Evolutionary conservation across 2,329 filamentous ascomycete species (phyloP), one percentile per base, ranked within the genome.

Genomic region (Diaporthe citri): DNA sequence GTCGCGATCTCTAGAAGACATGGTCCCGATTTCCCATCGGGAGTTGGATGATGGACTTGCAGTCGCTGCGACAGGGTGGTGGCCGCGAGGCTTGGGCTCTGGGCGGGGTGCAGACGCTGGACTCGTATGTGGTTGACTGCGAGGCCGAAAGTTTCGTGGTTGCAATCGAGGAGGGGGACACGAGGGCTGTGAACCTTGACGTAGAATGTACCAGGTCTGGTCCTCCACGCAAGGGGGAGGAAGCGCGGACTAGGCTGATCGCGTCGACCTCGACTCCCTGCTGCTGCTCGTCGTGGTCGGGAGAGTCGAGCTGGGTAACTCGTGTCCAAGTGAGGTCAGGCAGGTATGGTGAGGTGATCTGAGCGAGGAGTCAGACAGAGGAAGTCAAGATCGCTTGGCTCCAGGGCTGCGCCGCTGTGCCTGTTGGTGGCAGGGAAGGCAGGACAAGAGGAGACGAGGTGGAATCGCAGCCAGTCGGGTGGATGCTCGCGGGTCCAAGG

Each of bases 1-100:
- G 74, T 76, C 78, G 46, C 75, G 74, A 4, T 80, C 78, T 71
- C 77, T 77, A 48, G 74, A 60, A 66, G 76, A 66, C 76, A 77
- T 77, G 52, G 36, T 73, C 34, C 43, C 52, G n/a, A 31, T 71
- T 71, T 74, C 73, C 70, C 75, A 76, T 76, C 31, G 71, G 69
- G 60, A 56, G 64, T 55, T 55, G 28, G 52, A 51, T 28, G 51
- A 39, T 43, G 56, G 52, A 59, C 48, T 55, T 28, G 48, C 64
- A 41, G 69, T 67, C 71, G 73, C 64, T 36, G 73, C 31, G 39
- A 39, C 60, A 28, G 48, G 57, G n/a, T 72, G 72, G 43, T 17
- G 39, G 36, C 46, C 28, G 52, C 60, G 51, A 73, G 36, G 60
- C 28, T 48, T 51, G n/a, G 41, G 72, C 43, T 36, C 52, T 17